Evolutionary conservation across 495 filamentous ascomycete genomes (phyloP).

Genomic region (Xylaria scruposa): DNA sequence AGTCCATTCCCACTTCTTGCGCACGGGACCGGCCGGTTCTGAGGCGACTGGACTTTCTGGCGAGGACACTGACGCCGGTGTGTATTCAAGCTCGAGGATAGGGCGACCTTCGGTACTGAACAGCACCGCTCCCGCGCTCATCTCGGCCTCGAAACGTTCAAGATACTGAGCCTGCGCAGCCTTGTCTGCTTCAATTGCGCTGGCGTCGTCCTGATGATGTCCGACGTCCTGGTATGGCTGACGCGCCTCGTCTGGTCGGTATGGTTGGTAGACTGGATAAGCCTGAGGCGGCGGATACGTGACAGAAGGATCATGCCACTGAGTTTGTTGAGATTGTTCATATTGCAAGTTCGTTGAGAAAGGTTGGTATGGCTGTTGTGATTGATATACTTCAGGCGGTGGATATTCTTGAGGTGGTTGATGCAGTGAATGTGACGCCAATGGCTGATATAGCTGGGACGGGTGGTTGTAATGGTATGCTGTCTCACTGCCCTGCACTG

Average conservation of each 20-base stretch:
- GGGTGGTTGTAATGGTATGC: neutral
- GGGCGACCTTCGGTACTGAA: neutral
- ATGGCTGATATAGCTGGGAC: neutral
- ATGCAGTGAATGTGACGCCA: neutral
- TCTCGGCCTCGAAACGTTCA: neutral
- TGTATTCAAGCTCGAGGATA: slow-evolving; percentile 3
- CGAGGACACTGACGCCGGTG: neutral
- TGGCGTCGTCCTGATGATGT: neutral
- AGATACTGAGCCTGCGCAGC: neutral
- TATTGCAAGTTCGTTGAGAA: neutral
- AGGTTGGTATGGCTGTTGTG: neutral
- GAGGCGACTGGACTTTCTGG: neutral
- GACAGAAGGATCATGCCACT: neutral
- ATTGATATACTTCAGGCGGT: neutral
- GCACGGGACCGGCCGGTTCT: neutral
- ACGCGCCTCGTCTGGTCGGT: neutral
- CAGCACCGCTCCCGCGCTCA: neutral
- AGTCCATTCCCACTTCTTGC: neutral
- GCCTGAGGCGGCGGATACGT: neutral
- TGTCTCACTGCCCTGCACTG: neutral
- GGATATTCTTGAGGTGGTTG: neutral
- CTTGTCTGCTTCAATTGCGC: neutral
- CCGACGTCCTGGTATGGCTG: neutral
- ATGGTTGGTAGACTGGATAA: neutral
- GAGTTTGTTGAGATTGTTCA: neutral